Percentiles rank a stretch among this genome's conserved stretches.
phyloP scores from a whole-genome alignment of 2,329 filamentous ascomycete species.

The Beauveria medogensis region DNA sequence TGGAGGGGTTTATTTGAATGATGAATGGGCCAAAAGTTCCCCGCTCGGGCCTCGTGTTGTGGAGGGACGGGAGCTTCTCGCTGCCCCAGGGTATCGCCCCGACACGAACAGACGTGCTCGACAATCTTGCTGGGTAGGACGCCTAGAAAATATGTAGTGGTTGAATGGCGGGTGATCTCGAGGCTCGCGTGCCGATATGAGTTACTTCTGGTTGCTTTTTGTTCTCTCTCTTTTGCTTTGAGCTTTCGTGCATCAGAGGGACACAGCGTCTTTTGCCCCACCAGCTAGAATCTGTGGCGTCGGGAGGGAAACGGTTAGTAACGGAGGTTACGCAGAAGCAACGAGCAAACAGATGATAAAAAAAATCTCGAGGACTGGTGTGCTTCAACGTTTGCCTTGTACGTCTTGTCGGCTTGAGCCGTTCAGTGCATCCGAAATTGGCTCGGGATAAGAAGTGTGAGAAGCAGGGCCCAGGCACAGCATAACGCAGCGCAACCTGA shows the following conservation, averaged over 20 bases:
- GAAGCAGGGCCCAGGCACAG: not conserved
- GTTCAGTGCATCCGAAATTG: not conserved
- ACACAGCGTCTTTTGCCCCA: not conserved
- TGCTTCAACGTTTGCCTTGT: not conserved
- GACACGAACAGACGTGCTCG: not conserved
- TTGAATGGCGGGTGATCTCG: not conserved
- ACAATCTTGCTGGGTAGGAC: not conserved
- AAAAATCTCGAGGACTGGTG: not conserved
- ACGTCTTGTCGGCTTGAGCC: not conserved
- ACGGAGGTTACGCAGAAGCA: not conserved
- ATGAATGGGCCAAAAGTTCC: constrained; percentile 8
- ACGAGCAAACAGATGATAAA: not conserved
- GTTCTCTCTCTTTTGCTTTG: not conserved
- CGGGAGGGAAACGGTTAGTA: not conserved
- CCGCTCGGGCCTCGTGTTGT: constrained; percentile 11
- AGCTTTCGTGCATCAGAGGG: not conserved
- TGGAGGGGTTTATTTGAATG: constrained; percentile 6
- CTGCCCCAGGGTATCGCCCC: not conserved
- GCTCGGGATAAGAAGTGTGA: not conserved
- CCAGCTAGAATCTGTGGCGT: not conserved
- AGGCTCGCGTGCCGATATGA: not conserved
- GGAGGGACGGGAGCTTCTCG: constrained; percentile 1
- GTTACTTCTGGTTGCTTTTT: not conserved
- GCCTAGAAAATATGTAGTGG: too few species aligned
- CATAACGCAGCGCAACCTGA: constrained; percentile 1